phyloP scores from a whole-genome alignment of 2,329 filamentous ascomycete species.

The Westerdykella sp. region DNA sequence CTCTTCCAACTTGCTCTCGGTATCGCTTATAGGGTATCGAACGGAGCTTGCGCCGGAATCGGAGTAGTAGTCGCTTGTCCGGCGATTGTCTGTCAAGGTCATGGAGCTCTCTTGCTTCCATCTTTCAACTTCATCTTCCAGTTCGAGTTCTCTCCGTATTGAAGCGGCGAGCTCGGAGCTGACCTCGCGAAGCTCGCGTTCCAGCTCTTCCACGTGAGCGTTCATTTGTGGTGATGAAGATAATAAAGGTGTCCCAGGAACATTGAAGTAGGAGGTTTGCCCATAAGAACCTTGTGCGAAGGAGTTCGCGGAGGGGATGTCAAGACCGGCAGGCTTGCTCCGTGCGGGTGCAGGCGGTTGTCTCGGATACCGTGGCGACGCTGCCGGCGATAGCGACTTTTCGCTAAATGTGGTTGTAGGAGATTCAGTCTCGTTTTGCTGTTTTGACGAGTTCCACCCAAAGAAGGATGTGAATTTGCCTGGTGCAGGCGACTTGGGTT shows the following conservation, averaged over 20 bases:
- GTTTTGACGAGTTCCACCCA: slow-evolving; percentile 55
- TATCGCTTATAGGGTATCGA: slow-evolving; percentile 62
- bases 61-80: slow-evolving; percentile 96
- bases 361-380: slow-evolving; percentile 45
- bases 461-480: slow-evolving; percentile 61
- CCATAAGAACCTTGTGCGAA: slow-evolving; percentile 17
- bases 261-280: slow-evolving; percentile 38
- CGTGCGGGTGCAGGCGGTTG: slow-evolving; percentile 24
- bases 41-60: slow-evolving; percentile 87
- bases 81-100: slow-evolving; percentile 52
- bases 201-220: slow-evolving; percentile 74
- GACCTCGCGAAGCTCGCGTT: slow-evolving; percentile 89
- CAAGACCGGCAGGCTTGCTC: slow-evolving; percentile 43
- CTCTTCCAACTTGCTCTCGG: slow-evolving; percentile 57
- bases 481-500: slow-evolving; percentile 42
- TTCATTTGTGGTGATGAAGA: slow-evolving; percentile 41
- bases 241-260: slow-evolving; percentile 43
- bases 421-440: slow-evolving; percentile 50
- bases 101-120: slow-evolving; percentile 68
- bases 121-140: slow-evolving; percentile 88
- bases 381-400: slow-evolving; percentile 52
- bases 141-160: slow-evolving; percentile 89
- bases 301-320: slow-evolving; percentile 48
- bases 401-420: slow-evolving; percentile 60
- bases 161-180: slow-evolving; percentile 87